Conservation (phyloP, 2,329 filamentous ascomycete genomes). For the Aspergillus fijiensis region DNA sequence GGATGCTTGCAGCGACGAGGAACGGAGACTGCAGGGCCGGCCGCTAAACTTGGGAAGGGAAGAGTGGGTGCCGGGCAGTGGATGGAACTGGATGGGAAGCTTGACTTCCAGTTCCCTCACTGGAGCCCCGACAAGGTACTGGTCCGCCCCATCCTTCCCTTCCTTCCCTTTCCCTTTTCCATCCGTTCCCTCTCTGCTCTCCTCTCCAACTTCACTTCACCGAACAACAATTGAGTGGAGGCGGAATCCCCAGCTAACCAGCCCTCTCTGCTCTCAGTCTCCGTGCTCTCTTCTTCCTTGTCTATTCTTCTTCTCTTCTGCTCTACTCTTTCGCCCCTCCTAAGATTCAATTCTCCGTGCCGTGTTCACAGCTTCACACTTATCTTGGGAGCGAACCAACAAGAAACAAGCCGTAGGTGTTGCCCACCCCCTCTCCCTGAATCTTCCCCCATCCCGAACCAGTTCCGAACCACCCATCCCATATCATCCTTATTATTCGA, state of each 20-base stretch:
- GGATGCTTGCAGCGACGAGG: not conserved
- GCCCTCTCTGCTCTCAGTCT: constrained; percentile 7
- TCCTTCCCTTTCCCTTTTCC: not conserved
- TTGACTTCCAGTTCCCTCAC: not conserved
- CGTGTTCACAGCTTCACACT: not conserved
- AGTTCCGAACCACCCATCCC: not conserved
- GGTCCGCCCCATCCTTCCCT: not conserved
- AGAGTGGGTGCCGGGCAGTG: not conserved
- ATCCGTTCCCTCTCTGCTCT: not conserved
- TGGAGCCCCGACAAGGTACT: not conserved
- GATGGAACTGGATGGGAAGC: constrained; percentile 1
- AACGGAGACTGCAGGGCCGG: not conserved
- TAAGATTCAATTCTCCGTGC: not conserved
- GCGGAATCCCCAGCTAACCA: not conserved
- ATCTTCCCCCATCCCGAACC: not conserved
- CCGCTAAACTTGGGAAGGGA: constrained; percentile 3
- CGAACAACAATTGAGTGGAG: no score
- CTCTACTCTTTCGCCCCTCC: not conserved
- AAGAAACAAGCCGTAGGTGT: not conserved
- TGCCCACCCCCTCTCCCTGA: not conserved
- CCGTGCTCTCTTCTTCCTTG: not conserved
- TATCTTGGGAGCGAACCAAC: not conserved
- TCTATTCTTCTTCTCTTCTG: not conserved
- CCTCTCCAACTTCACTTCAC: no score
- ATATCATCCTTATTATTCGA: not conserved